Evolutionary conservation across 345 rosid species (phyloP), one percentile per base, ranked within the genome.

Genomic region (Brassica cretica): DNA sequence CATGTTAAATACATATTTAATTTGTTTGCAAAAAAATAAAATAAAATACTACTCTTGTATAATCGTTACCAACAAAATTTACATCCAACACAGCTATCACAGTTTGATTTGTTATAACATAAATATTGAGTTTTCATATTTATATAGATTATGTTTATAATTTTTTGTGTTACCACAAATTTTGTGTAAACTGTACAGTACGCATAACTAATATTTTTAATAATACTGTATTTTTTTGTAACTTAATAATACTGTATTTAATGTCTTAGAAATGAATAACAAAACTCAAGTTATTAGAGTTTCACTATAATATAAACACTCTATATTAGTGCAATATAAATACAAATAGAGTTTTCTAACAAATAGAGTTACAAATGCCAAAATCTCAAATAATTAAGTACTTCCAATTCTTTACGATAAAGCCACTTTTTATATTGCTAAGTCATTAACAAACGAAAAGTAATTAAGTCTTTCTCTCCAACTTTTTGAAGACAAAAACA

Each of bases 401-500:
- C 64, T 27, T 29, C 4, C 8, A 18, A 10, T 14, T 9, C 3
- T 61, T 15, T 0, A 41, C 15, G 62, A 9, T 10, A 41, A 15
- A 37, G 9, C 6, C 44, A 2, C 25, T 59, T 39, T 55, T 21
- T 10, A 21, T 10, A 35, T 35, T 18, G 62, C 14, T 10, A 59
- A 21, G 30, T 59, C 63, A 19, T 41, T 15, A 14, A 62, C 18
- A 29, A 15, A 32, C 8, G 11, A 24, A 53, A 66, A 66, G 33
- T 66, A 3, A 27, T 62, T 27, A 62, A 63, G 21, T 62, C 11
- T 21, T 29, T 21, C 35, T 5, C 64, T 60, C 15, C 60, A n/a
- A n/a, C n/a, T 68, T 27, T 49, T 68, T n/a, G 25, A 51, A n/a
- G 61, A 68, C 59, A 68, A 46, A 68, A 15, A 46, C 39, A 51